Percentiles rank a stretch among this genome's conserved stretches.
These are phyloP conservation scores for Candida peoriensis DNA, from an alignment of 805 yeast species.

Conservation along the genomic window DNA sequence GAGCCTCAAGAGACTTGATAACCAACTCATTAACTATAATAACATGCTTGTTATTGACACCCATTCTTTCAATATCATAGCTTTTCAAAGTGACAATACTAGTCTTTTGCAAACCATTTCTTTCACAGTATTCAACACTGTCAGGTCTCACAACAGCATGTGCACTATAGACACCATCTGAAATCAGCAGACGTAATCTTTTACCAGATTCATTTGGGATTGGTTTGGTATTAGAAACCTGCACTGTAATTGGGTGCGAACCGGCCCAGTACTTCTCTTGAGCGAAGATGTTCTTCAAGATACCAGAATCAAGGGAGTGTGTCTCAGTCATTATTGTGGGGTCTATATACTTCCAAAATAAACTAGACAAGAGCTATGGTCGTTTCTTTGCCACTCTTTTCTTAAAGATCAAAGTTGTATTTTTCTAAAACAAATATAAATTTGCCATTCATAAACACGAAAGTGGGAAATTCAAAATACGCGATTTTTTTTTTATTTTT, in stretches of 20 bases:
- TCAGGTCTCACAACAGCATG: slow-evolving; percentile 52
- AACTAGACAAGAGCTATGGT: no score
- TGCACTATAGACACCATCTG: slow-evolving; percentile 46
- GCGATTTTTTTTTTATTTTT: no score
- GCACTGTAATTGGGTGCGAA: slow-evolving; percentile 28
- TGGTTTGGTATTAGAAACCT: slow-evolving; percentile 31
- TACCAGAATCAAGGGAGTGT: slow-evolving; percentile 15
- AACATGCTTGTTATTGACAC: slow-evolving; percentile 27
- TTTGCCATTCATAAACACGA: no score
- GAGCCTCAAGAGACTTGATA: slow-evolving; percentile 31
- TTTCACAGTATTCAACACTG: slow-evolving; percentile 38
- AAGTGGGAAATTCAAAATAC: no score
- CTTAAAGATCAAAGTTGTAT: no score
- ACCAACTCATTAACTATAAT: slow-evolving; percentile 20
- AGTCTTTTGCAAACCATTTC: slow-evolving; percentile 41
- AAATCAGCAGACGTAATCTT: slow-evolving; percentile 41
- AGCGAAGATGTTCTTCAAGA: slow-evolving; percentile 17
- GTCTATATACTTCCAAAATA: no score
- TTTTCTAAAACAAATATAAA: no score
- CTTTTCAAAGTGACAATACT: slow-evolving; percentile 37
- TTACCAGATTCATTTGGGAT: slow-evolving; percentile 37
- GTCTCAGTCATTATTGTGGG: no score
- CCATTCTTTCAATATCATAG: slow-evolving; percentile 38
- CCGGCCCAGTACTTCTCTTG: slow-evolving; percentile 15
- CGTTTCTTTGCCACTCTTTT: no score